Percentiles rank a stretch among this genome's conserved stretches.
Conservation (phyloP, 768 basidiomycete species). For the Boletales sp. region DNA sequence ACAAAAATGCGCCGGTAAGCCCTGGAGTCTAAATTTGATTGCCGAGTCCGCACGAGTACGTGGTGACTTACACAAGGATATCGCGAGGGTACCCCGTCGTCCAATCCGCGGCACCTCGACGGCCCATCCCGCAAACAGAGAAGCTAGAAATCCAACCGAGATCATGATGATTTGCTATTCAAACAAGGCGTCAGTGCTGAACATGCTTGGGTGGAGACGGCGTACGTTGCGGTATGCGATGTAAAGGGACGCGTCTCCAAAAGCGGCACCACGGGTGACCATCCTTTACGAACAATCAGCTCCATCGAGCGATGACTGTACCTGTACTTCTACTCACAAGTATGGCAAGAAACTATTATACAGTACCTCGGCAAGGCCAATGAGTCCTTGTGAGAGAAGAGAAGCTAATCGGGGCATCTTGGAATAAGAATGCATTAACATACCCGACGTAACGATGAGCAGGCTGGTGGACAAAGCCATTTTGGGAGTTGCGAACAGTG, state of each 20-base stretch:
- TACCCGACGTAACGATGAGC: constrained; percentile 46
- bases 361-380: constrained; percentile 71
- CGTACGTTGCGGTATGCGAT: constrained; percentile 71
- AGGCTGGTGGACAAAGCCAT: constrained; percentile 65
- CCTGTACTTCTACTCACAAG: constrained; percentile 34
- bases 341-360: constrained; percentile 55
- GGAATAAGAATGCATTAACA: constrained; percentile 12
- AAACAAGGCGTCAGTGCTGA: not conserved
- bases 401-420: not conserved
- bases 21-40: constrained; percentile 44
- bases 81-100: constrained; percentile 61
- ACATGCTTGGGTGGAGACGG: not conserved
- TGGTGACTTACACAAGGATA: constrained; percentile 54
- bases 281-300: constrained; percentile 37
- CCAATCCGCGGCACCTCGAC: constrained; percentile 66
- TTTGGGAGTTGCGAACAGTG: constrained; percentile 59
- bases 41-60: constrained; percentile 36
- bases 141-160: constrained; percentile 65
- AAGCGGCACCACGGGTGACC: constrained; percentile 55
- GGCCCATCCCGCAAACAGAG: constrained; percentile 66
- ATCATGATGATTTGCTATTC: constrained; percentile 66
- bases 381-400: constrained; percentile 44
- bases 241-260: constrained; percentile 67
- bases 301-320: not conserved
- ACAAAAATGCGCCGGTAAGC: constrained; percentile 73